phyloP scores from a whole-genome alignment of 768 basidiomycete genomes.

The Gloeostereum incarnatum region DNA sequence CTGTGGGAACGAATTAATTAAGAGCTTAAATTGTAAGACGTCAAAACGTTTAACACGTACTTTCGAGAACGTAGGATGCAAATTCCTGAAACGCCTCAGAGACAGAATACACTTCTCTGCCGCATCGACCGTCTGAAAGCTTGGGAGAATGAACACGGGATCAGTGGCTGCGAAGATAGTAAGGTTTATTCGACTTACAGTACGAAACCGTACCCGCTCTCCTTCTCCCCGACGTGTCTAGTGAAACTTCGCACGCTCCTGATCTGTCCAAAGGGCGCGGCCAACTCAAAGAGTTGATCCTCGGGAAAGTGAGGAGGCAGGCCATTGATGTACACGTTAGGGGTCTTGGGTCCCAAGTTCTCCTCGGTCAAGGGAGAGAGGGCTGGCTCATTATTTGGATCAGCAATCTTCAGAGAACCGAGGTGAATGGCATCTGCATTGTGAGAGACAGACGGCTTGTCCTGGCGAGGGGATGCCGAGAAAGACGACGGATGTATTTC shows the following conservation, averaged over 20 bases:
- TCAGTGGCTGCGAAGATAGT: no score
- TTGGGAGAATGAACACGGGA: no score
- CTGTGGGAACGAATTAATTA: constrained; percentile 15
- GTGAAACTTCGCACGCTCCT: constrained; percentile 80
- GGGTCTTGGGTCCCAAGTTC: constrained; percentile 46
- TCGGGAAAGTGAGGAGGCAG: constrained; percentile 78
- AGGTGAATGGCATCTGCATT: no score
- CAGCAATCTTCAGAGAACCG: no score
- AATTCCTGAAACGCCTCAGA: constrained; percentile 61
- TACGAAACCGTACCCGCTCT: constrained; percentile 31
- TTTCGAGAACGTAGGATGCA: constrained; percentile 86
- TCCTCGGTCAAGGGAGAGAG: no score
- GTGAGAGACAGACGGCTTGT: no score
- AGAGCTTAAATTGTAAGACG: constrained; percentile 2
- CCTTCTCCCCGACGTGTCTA: constrained; percentile 67
- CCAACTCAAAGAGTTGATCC: constrained; percentile 65
- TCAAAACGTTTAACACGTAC: constrained; percentile 22
- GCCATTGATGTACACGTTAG: constrained; percentile 86
- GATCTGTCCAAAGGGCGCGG: constrained; percentile 63
- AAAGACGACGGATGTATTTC: constrained; percentile 1
- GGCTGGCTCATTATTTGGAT: no score
- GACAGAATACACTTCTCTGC: constrained; percentile 70
- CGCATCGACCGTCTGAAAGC: constrained; percentile 57
- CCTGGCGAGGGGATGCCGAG: neutral
- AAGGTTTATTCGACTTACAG: no score